A percentile compares a stretch with the other conserved stretches of the same genome.
These are phyloP conservation scores for Aegilops sharonensis DNA, from an alignment of 176 grass and related monocot genomes.

Conservation along the genomic window DNA sequence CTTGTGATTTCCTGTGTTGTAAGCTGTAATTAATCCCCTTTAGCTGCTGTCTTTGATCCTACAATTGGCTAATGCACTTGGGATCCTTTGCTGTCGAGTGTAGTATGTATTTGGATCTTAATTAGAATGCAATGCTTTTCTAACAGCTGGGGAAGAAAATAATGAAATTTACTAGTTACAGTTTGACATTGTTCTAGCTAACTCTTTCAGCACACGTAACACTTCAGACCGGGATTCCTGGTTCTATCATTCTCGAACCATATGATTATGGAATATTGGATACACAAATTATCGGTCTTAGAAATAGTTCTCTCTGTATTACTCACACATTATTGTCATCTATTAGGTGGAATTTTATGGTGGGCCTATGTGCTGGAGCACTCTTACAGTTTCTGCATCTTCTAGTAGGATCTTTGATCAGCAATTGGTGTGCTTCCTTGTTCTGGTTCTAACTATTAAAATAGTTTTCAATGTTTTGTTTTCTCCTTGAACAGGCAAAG, in stretches of 20 bases:
- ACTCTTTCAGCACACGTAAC: too few species aligned
- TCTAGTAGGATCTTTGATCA: slow-evolving; percentile 49
- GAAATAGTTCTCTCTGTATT: slow-evolving; percentile 15
- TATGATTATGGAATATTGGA: background rate
- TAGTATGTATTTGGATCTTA: too few species aligned
- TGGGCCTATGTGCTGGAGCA: slow-evolving; percentile 88
- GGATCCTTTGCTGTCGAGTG: too few species aligned
- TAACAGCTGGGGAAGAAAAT: too few species aligned
- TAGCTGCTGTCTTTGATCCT: too few species aligned
- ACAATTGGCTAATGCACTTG: too few species aligned
- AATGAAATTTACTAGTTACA: too few species aligned
- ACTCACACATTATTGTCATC: slow-evolving; percentile 10
- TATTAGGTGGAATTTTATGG: slow-evolving; percentile 83
- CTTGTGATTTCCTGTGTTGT: too few species aligned
- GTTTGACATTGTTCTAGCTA: too few species aligned
- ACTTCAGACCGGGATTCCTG: too few species aligned
- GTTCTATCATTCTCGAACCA: background rate
- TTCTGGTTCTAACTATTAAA: background rate
- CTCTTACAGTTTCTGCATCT: slow-evolving; percentile 78
- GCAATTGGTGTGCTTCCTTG: background rate
- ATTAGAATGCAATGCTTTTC: too few species aligned
- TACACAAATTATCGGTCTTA: background rate
- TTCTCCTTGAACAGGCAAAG: slow-evolving; percentile 56
- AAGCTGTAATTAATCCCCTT: too few species aligned
- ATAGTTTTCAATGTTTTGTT: background rate